phyloP scores from a whole-genome alignment of 805 yeast genomes.

The Huiozyma naganishii region DNA sequence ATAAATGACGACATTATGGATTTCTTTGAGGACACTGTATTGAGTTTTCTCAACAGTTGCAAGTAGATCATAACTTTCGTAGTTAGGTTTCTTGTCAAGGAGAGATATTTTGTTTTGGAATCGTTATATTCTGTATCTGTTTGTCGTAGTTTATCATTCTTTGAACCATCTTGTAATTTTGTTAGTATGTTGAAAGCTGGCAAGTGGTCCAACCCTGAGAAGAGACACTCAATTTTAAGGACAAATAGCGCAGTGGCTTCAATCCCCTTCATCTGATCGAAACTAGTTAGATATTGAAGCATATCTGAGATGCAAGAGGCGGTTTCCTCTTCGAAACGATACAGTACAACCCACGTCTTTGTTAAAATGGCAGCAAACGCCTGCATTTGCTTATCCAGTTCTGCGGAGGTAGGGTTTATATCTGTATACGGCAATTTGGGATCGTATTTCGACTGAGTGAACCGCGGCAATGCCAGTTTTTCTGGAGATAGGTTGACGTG shows the following conservation, averaged over 20 bases:
- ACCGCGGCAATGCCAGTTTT: slow-evolving; percentile 37
- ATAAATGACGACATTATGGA: slow-evolving; percentile 48
- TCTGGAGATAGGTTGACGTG: slow-evolving; percentile 66
- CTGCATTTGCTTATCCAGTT: slow-evolving; percentile 48
- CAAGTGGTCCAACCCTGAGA: slow-evolving; percentile 58
- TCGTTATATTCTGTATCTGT: background rate
- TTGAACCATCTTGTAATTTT: background rate
- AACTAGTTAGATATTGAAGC: slow-evolving; percentile 74
- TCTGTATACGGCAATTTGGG: slow-evolving; percentile 18
- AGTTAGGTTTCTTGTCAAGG: slow-evolving; percentile 66
- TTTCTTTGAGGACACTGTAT: slow-evolving; percentile 25
- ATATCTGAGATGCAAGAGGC: slow-evolving; percentile 86
- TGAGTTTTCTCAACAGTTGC: slow-evolving; percentile 62
- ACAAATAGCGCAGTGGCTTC: slow-evolving; percentile 62
- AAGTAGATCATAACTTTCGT: slow-evolving; percentile 85
- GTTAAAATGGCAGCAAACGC: slow-evolving; percentile 49
- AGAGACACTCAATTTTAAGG: slow-evolving; percentile 62
- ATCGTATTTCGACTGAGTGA: slow-evolving; percentile 20
- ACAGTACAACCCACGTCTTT: slow-evolving; percentile 76
- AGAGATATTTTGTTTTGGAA: slow-evolving; percentile 3
- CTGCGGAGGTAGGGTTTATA: slow-evolving; percentile 33
- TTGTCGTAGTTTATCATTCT: background rate
- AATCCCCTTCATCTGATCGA: slow-evolving; percentile 58
- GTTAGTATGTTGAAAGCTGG: slow-evolving; percentile 8
- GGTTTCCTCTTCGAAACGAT: slow-evolving; percentile 81